These are phyloP conservation scores for Elsinoe ampelina DNA, from an alignment of 2,329 filamentous ascomycete genomes.

Conservation along the genomic window DNA sequence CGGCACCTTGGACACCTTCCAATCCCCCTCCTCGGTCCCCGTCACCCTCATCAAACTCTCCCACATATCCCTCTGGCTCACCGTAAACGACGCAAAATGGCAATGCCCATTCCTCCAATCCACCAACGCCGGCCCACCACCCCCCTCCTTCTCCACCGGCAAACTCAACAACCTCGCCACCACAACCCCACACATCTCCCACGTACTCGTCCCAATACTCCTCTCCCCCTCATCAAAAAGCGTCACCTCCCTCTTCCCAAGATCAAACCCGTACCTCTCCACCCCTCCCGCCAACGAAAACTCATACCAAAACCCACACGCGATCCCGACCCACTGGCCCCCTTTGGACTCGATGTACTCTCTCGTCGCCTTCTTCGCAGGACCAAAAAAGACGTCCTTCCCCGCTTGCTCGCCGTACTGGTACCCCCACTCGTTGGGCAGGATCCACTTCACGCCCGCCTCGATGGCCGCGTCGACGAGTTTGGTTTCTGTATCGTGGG, in stretches of 20 bases:
- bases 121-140: conserved; percentile 17
- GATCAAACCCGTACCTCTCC: conserved; percentile 24
- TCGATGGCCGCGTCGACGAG: conserved; percentile 24
- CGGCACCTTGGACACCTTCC: conserved; percentile 24
- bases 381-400: conserved; percentile 17
- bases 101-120: conserved; percentile 28
- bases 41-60: conserved; percentile 28
- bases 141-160: conserved; percentile 19
- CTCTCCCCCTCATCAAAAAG: conserved; percentile 23
- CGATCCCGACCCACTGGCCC: conserved; percentile 22
- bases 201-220: conserved; percentile 28
- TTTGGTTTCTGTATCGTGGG: conserved; percentile 19
- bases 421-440: conserved; percentile 23
- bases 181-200: conserved; percentile 25
- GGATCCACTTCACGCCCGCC: conserved; percentile 25
- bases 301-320: conserved; percentile 28
- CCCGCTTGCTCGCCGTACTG: conserved; percentile 20
- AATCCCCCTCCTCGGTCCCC: conserved; percentile 28
- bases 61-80: conserved; percentile 32
- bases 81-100: conserved; percentile 29
- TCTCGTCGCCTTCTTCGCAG: conserved; percentile 16
- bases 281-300: conserved; percentile 19
- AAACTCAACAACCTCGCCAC: conserved; percentile 29
- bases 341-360: conserved; percentile 22
- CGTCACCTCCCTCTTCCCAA: conserved; percentile 20